phyloP scores from a whole-genome alignment of 2,329 filamentous ascomycete species.

The Trichoderma atrobrunneum region DNA sequence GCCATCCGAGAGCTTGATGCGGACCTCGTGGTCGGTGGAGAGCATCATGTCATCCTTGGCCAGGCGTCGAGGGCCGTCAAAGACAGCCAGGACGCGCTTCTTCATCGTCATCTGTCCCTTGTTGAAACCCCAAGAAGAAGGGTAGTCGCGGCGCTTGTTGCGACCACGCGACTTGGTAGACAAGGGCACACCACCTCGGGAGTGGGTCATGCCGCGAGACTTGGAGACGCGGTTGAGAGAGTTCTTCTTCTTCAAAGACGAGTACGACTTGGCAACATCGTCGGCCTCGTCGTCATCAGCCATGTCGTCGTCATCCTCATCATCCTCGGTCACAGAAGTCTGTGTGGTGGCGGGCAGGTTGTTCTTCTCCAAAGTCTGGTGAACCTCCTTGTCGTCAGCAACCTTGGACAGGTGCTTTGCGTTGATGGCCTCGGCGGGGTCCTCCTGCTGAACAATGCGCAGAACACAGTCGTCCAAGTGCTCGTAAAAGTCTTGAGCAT shows the following conservation, averaged over 20 bases:
- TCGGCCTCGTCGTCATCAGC: conserved; percentile 53
- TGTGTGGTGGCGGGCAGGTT: conserved; percentile 48
- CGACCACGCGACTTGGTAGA: conserved; percentile 62
- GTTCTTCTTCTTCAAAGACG: conserved; percentile 48
- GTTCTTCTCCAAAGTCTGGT: conserved; percentile 63
- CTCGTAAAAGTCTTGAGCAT: conserved; percentile 97
- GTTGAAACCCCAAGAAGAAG: conserved; percentile 88
- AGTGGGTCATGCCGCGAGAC: conserved; percentile 73
- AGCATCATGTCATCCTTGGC: conserved; percentile 99
- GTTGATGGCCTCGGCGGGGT: conserved; percentile 67
- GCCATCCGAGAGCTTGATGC: conserved; percentile 72
- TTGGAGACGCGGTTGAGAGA: conserved; percentile 59
- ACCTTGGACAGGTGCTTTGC: conserved; percentile 64
- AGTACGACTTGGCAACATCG: conserved; percentile 37
- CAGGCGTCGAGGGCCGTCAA: conserved; percentile 80
- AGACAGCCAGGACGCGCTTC: conserved; percentile 92
- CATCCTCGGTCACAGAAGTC: conserved; percentile 47
- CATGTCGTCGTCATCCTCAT: conserved; percentile 48
- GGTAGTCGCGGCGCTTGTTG: conserved; percentile 92
- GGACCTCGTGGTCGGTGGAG: conserved; percentile 89
- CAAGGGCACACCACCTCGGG: conserved; percentile 66
- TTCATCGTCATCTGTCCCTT: conserved; percentile 96
- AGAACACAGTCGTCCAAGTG: conserved; percentile 80
- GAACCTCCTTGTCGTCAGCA: conserved; percentile 61
- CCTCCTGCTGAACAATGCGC: conserved; percentile 69